These are phyloP conservation scores for Boletus rubroflammeus DNA, from an alignment of 768 basidiomycete species.

Conservation along the genomic window DNA sequence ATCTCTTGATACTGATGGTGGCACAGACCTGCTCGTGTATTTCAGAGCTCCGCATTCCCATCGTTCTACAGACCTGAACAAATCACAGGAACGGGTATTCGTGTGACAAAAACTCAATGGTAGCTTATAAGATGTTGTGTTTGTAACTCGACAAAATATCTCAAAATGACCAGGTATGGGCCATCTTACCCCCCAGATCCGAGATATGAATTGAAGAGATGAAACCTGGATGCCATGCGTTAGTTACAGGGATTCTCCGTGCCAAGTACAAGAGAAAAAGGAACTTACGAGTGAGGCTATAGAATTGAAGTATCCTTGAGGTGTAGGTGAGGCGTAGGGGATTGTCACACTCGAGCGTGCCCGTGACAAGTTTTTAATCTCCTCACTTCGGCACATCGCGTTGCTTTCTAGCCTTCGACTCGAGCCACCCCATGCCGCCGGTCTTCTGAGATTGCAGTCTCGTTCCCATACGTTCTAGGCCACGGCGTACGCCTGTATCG, in stretches of 20 bases:
- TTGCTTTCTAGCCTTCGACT: neutral
- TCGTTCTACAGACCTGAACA: neutral
- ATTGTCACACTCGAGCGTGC: neutral
- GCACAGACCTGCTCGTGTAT: too few species aligned
- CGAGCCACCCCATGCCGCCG: neutral
- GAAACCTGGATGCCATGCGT: neutral
- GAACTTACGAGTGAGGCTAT: neutral
- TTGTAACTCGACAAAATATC: neutral
- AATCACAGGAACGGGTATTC: too few species aligned
- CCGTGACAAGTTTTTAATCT: neutral
- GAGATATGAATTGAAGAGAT: neutral
- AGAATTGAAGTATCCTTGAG: neutral
- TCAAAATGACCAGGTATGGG: neutral
- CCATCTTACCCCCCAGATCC: neutral
- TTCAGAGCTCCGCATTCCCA: neutral
- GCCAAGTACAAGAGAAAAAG: neutral
- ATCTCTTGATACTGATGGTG: conserved; percentile 1
- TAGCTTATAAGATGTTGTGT: neutral
- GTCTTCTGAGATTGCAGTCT: neutral
- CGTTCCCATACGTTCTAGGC: too few species aligned
- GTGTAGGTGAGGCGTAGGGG: neutral
- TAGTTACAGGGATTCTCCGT: neutral
- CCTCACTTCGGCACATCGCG: neutral
- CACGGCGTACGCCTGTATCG: too few species aligned
- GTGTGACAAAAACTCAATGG: neutral